phyloP scores from a whole-genome alignment of 2,329 filamentous ascomycete species.

The Atkinsonella hypoxylon region DNA sequence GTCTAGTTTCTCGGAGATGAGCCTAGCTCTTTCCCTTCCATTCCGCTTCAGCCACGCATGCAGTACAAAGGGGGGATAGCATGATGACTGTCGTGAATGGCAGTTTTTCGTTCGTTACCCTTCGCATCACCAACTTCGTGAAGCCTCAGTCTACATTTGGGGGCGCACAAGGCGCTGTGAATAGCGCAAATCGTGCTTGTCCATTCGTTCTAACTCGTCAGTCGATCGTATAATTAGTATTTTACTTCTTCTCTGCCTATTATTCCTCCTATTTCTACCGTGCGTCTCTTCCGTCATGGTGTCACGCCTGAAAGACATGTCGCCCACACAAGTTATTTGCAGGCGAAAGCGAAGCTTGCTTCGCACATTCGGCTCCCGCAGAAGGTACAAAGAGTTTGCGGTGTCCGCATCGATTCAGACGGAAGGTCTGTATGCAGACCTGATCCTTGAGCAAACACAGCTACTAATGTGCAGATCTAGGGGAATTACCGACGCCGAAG shows the following conservation, averaged over 20 bases:
- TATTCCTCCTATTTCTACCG: not conserved
- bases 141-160: not conserved
- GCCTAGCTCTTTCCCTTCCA: conserved; percentile 3
- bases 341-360: conserved; percentile 21
- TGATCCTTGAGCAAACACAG: not conserved
- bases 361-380: conserved; percentile 15
- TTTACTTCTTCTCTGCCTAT: not conserved
- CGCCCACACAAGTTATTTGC: conserved; percentile 14
- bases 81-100: conserved; percentile 3
- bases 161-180: not conserved
- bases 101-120: not conserved
- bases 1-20: conserved; percentile 5
- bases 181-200: conserved; percentile 4
- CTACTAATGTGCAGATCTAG: not conserved
- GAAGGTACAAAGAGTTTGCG: conserved; percentile 12
- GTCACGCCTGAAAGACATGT: conserved; percentile 13
- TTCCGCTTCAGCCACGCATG: conserved; percentile 6
- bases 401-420: conserved; percentile 9
- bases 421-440: conserved; percentile 8
- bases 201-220: conserved; percentile 4
- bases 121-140: conserved; percentile 2
- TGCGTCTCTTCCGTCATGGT: conserved; percentile 4
- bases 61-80: conserved; percentile 5
- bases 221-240: not conserved
- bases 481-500: not conserved